Base-by-base conservation (phyloP, 768 basidiomycete species). In the Pleurotus tuber-regium region DNA sequence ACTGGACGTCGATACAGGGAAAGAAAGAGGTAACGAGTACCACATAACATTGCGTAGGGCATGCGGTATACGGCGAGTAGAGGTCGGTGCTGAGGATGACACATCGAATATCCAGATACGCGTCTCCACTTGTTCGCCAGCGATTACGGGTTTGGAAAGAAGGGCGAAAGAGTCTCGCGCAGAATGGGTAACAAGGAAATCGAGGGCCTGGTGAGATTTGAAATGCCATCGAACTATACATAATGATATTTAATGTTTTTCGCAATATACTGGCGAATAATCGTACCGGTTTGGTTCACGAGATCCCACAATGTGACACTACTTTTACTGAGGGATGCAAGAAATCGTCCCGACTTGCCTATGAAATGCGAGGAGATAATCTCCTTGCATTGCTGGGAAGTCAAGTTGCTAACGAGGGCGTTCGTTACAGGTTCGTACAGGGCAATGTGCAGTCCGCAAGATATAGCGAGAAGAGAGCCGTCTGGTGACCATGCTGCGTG, bases 401-500 rank as follows among this genome's bases (percentile, higher is more conserved):
- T 76, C 54, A 93, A 71, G 0, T 80, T 81, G 38, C 81, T 81
- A 16, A 78, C 71, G 12, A 89, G 68, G 19, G 73, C 66, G 54
- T 82, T 86, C 19, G 82, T 82, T 18, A 70, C 59, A 0, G 89
- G 77, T 59, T 92, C 85, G 66, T 89, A 97, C 4, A 98, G 66
- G 4, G 83, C 80, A 47, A 95, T 75, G 53, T 80, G 80, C 12
- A 77, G 63, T 0, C 83, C 83, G 47, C 88, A 77, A 10, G 85
- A 75, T 18, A 95, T 77, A 10, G 87, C 88, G 40, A 98, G 71
- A 26, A 99, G 74, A 4, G 94, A 94, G 7, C 83, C 87, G 64
- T 99, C 97, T 3, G 75, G 77, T 4, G 95, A 91, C 84, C 93
- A 97, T 1, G 83, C 77, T 0, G 79, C 72, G 56, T 83, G 75